Percentiles rank a stretch among this genome's conserved stretches.
Evolutionary conservation across 176 grass and related monocot genomes (phyloP).

Genomic region (Secale cereale): DNA sequence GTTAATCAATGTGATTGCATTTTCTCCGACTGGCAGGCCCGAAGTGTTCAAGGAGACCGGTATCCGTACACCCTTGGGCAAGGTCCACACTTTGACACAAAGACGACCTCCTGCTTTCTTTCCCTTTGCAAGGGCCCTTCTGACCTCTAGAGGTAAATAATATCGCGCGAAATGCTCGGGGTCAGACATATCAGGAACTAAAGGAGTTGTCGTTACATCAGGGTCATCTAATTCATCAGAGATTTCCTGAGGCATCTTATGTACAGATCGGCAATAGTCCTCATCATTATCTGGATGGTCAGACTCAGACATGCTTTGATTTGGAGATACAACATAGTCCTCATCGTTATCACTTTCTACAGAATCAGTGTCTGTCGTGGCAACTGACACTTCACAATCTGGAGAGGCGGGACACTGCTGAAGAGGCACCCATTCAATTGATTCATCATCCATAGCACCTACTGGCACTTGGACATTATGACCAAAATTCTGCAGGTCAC

Average conservation of each 20-base stretch:
- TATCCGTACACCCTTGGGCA: constrained; percentile 22
- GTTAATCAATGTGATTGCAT: constrained; percentile 20
- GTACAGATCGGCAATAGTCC: neutral
- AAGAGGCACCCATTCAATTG: constrained; percentile 3
- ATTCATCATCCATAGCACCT: constrained; percentile 1
- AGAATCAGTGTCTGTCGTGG: neutral
- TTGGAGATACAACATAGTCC: constrained; percentile 2
- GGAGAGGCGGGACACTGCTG: constrained; percentile 4
- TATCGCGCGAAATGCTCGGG: constrained; percentile 10
- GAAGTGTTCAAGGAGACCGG: constrained; percentile 27
- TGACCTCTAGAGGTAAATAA: constrained; percentile 18
- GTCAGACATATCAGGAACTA: constrained; percentile 20
- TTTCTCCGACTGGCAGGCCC: constrained; percentile 34
- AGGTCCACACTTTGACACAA: constrained; percentile 40
- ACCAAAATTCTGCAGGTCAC: constrained; percentile 11
- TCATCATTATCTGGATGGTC: neutral
- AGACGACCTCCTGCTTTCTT: neutral
- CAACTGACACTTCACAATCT: constrained; percentile 4
- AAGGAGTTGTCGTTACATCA: neutral
- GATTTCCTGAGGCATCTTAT: constrained; percentile 1
- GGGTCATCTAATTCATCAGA: constrained; percentile 4
- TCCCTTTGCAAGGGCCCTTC: constrained; percentile 7
- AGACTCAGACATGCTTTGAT: neutral
- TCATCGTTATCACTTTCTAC: neutral
- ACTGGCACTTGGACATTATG: neutral